Percentiles rank a stretch among this genome's conserved stretches.
Conservation (phyloP, 345 rosid genomes). For the Gossypium herbaceum region DNA sequence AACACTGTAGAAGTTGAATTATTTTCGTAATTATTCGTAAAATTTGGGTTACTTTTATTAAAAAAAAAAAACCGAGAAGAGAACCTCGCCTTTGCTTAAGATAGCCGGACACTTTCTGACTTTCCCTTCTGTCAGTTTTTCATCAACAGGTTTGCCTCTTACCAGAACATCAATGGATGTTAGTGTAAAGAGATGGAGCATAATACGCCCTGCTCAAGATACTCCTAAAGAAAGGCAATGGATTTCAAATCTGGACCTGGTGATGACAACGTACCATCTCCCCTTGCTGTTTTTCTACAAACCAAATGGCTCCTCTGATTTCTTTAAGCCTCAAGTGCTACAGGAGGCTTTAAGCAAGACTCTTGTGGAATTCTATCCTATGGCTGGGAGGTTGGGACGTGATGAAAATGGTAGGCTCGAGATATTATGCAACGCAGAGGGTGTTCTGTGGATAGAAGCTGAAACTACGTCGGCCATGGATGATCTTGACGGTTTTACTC, state of each 20-base stretch:
- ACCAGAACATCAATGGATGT: not conserved
- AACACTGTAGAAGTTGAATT: no score
- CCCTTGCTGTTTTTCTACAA: not conserved
- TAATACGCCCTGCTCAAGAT: not conserved
- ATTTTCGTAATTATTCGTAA: no score
- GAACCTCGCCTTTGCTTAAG: no score
- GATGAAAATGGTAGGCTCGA: not conserved
- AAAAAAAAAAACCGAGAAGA: no score
- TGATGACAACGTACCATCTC: not conserved
- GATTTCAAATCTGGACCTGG: not conserved
- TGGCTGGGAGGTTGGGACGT: not conserved
- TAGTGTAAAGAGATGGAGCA: not conserved
- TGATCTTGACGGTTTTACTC: conserved; percentile 26
- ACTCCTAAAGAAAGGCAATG: no score
- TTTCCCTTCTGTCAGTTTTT: no score
- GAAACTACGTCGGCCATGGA: conserved; percentile 19
- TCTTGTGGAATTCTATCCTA: not conserved
- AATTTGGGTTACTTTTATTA: no score
- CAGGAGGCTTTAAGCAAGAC: not conserved
- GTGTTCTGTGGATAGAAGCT: conserved; percentile 30
- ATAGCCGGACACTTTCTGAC: no score
- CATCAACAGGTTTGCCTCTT: not conserved
- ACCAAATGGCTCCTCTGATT: not conserved
- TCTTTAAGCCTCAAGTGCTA: not conserved
- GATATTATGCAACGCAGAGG: conserved; percentile 13